Conservation (phyloP, 2,329 filamentous ascomycete genomes). For the Clonostachys solani region DNA sequence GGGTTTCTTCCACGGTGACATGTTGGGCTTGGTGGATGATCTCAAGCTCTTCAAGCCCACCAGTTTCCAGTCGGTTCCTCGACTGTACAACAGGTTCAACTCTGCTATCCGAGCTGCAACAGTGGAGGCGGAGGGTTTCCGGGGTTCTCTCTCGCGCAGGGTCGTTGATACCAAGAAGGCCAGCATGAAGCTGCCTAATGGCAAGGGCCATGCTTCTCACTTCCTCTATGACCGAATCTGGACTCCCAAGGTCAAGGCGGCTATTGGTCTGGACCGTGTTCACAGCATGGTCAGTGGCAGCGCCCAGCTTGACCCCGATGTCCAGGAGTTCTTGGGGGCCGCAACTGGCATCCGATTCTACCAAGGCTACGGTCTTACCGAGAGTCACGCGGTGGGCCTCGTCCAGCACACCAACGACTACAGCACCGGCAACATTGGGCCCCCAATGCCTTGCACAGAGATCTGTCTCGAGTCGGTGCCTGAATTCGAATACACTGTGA, state of each 20-base stretch:
- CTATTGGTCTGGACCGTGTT: slow-evolving; percentile 72
- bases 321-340: slow-evolving; percentile 85
- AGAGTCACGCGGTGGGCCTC: slow-evolving; percentile 77
- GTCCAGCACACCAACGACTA: slow-evolving; percentile 70
- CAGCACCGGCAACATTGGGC: slow-evolving; percentile 76
- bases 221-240: slow-evolving; percentile 82
- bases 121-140: slow-evolving; percentile 72
- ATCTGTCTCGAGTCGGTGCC: slow-evolving; percentile 81
- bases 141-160: slow-evolving; percentile 75
- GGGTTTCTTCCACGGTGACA: slow-evolving; percentile 93
- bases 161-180: slow-evolving; percentile 78
- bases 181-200: slow-evolving; percentile 65
- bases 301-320: slow-evolving; percentile 81
- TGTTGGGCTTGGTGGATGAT: slow-evolving; percentile 82
- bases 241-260: slow-evolving; percentile 81
- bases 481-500: slow-evolving; percentile 87
- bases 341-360: slow-evolving; percentile 74
- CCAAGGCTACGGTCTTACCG: slow-evolving; percentile 92
- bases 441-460: slow-evolving; percentile 63
- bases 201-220: slow-evolving; percentile 75
- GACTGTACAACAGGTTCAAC: slow-evolving; percentile 88
- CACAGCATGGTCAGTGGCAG: slow-evolving; percentile 80
- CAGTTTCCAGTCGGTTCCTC: slow-evolving; percentile 81
- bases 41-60: slow-evolving; percentile 83
- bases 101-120: slow-evolving; percentile 77